phyloP scores from a whole-genome alignment of 2,329 filamentous ascomycete genomes.

The Trichoderma breve region DNA sequence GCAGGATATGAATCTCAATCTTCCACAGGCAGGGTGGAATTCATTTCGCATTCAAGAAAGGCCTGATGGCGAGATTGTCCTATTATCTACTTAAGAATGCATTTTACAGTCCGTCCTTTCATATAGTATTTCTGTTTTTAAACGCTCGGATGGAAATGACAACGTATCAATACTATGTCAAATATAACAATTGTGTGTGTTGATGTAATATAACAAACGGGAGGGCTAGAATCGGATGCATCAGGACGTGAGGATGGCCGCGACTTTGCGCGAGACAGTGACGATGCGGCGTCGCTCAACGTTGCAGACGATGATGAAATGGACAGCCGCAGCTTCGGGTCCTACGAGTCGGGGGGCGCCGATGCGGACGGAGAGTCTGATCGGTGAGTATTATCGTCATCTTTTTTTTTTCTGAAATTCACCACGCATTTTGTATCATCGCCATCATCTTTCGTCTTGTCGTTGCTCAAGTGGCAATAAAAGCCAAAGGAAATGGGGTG shows the following conservation, averaged over 20 bases:
- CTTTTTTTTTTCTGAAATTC: not conserved
- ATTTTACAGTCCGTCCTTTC: no score
- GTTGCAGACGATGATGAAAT: conserved; percentile 35
- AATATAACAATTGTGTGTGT: no score
- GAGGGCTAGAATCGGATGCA: conserved; percentile 37
- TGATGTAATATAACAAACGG: conserved; percentile 23
- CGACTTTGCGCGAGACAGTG: conserved; percentile 31
- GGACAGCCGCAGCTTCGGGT: conserved; percentile 34
- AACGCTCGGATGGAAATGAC: no score
- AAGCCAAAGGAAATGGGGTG: no score
- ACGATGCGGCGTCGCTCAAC: conserved; percentile 31
- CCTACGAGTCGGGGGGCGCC: conserved; percentile 37
- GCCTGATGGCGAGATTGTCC: no score
- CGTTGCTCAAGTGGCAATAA: not conserved
- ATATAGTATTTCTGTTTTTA: no score
- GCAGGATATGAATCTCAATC: no score
- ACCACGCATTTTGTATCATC: not conserved
- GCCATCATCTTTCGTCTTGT: not conserved
- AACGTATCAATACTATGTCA: no score
- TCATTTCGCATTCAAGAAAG: no score
- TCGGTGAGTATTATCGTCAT: conserved; percentile 15
- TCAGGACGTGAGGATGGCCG: conserved; percentile 26
- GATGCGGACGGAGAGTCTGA: conserved; percentile 32
- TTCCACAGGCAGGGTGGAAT: no score
- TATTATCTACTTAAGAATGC: no score